Percentiles rank a stretch among this genome's conserved stretches.
Evolutionary conservation across 305 asterid species (phyloP).

Genomic region (Fraxinus sp.): DNA sequence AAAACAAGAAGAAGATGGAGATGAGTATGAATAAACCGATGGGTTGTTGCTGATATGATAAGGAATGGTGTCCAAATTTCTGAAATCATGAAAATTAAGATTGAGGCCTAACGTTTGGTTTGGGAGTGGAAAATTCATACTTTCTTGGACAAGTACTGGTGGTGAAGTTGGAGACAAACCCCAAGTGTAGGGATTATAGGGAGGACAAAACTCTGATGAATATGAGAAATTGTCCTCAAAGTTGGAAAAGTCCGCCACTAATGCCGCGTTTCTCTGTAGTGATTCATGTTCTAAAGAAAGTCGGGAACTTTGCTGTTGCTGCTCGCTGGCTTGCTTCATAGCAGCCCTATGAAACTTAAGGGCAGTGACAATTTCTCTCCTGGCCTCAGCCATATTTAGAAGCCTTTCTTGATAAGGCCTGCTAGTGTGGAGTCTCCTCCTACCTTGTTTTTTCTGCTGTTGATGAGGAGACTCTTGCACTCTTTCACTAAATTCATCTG

Average conservation of each 20-base stretch:
- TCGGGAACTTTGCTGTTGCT: slow-evolving; percentile 29
- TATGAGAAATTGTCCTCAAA: slow-evolving; percentile 26
- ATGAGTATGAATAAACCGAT: slow-evolving; percentile 54
- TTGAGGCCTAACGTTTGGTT: slow-evolving; percentile 86
- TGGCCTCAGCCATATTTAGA: slow-evolving; percentile 96
- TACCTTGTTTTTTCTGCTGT: slow-evolving; percentile 69
- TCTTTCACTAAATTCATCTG: slow-evolving; percentile 32
- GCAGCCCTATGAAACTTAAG: slow-evolving; percentile 91
- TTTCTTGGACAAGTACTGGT: slow-evolving; percentile 46
- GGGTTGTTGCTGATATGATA: slow-evolving; percentile 35
- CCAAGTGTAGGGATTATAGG: slow-evolving; percentile 47
- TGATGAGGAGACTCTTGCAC: background rate
- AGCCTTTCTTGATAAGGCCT: slow-evolving; percentile 94
- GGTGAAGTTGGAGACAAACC: slow-evolving; percentile 45
- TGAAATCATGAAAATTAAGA: slow-evolving; percentile 80
- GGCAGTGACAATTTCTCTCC: slow-evolving; percentile 90
- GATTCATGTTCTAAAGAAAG: slow-evolving; percentile 40
- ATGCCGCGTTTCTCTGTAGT: background rate
- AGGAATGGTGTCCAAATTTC: slow-evolving; percentile 46
- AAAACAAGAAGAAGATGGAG: slow-evolving; percentile 63
- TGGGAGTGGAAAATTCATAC: slow-evolving; percentile 64
- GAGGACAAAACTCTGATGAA: slow-evolving; percentile 28
- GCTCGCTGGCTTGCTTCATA: slow-evolving; percentile 55
- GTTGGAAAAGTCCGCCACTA: background rate
- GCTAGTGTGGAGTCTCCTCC: slow-evolving; percentile 87